Percentiles rank a stretch among this genome's conserved stretches.
Conservation (phyloP, 2,329 filamentous ascomycete species). For the Xylaria sp. region DNA sequence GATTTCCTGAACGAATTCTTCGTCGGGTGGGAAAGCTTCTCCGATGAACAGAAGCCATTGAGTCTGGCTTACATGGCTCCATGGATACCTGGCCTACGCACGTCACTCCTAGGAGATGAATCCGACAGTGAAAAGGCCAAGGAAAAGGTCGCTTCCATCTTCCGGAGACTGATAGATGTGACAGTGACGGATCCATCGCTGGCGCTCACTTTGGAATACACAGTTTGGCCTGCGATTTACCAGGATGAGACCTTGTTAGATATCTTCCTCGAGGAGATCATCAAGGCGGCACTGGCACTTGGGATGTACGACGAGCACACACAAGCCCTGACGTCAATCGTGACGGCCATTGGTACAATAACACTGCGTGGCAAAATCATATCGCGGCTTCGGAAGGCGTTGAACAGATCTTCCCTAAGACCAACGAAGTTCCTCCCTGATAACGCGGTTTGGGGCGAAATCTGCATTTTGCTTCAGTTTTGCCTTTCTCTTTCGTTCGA, state of each 20-base stretch:
- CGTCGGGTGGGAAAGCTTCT: slow-evolving; percentile 71
- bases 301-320: slow-evolving; percentile 61
- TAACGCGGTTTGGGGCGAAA: slow-evolving; percentile 70
- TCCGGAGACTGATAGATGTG: slow-evolving; percentile 69
- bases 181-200: slow-evolving; percentile 63
- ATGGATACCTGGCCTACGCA: slow-evolving; percentile 66
- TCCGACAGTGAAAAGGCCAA: slow-evolving; percentile 66
- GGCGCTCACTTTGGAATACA: slow-evolving; percentile 63
- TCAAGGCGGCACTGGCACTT: slow-evolving; percentile 63
- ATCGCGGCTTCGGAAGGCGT: slow-evolving; percentile 65
- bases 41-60: slow-evolving; percentile 66
- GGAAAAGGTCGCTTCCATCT: slow-evolving; percentile 65
- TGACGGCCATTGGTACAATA: slow-evolving; percentile 65
- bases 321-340: slow-evolving; percentile 64
- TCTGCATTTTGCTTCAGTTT: slow-evolving; percentile 68
- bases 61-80: slow-evolving; percentile 72
- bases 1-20: slow-evolving; percentile 76
- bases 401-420: slow-evolving; percentile 67
- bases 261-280: slow-evolving; percentile 67
- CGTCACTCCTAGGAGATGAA: slow-evolving; percentile 61
- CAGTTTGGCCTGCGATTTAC: slow-evolving; percentile 66
- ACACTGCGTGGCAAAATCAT: slow-evolving; percentile 68
- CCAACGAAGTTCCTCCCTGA: slow-evolving; percentile 68
- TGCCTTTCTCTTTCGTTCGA: slow-evolving; percentile 70
- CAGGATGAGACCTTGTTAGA: slow-evolving; percentile 68